Evolutionary conservation across 2,329 filamentous ascomycete genomes (phyloP).

Genomic region (Polytolypa hystricis): DNA sequence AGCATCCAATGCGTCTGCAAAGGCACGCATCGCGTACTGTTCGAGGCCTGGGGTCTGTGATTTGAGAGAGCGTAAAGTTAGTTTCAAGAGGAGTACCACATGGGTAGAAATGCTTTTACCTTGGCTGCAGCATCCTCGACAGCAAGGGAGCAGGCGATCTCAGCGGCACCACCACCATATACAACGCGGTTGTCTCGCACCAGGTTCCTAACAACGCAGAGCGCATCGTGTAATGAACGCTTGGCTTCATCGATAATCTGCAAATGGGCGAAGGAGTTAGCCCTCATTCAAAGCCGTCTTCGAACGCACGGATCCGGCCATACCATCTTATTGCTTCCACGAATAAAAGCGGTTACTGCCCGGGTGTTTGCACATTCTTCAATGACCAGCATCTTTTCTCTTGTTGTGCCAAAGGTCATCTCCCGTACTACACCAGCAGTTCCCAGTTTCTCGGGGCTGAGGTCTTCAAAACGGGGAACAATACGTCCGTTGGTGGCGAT

Average conservation of each 20-base stretch:
- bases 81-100: not conserved
- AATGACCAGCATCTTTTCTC: constrained; percentile 99
- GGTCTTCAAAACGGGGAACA: constrained; percentile 91
- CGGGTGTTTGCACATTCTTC: constrained; percentile 98
- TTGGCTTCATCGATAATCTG: constrained; percentile 99
- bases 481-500: constrained; percentile 98
- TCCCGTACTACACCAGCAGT: constrained; percentile 81
- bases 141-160: constrained; percentile 92
- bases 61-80: constrained; percentile 4
- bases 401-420: constrained; percentile 92
- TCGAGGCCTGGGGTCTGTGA: constrained; percentile 77
- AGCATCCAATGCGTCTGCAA: constrained; percentile 85
- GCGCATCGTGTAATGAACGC: constrained; percentile 89
- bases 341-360: constrained; percentile 90
- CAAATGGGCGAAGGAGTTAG: constrained; percentile 3
- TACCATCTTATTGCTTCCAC: constrained; percentile 99
- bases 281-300: not conserved
- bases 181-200: constrained; percentile 95
- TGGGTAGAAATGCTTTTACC: constrained; percentile 25
- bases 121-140: constrained; percentile 91
- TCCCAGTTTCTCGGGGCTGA: constrained; percentile 83
- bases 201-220: constrained; percentile 94
- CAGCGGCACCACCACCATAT: constrained; percentile 90
- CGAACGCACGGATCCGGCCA: constrained; percentile 21
- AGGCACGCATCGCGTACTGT: constrained; percentile 98